phyloP scores from a whole-genome alignment of 345 rosid species.

The Sisymbrium irio region DNA sequence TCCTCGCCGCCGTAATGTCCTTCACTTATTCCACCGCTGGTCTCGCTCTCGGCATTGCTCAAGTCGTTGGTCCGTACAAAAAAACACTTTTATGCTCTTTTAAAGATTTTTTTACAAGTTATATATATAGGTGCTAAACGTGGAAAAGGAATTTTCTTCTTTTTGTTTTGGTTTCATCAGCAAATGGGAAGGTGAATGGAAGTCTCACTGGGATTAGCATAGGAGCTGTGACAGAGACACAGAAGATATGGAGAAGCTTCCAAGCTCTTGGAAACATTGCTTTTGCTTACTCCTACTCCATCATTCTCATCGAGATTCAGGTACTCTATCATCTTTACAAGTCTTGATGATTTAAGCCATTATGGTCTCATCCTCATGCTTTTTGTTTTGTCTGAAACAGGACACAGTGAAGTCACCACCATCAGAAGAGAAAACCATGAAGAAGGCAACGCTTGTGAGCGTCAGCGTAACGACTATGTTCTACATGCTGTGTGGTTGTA shows the following conservation, averaged over 20 bases:
- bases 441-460: conserved; percentile 64
- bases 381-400: conserved; percentile 7
- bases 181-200: conserved; percentile 33
- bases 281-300: conserved; percentile 45
- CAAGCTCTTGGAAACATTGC: conserved; percentile 57
- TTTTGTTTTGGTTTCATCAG: conserved; percentile 10
- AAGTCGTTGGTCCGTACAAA: conserved; percentile 45
- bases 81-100: background rate
- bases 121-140: background rate
- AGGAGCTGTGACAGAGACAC: conserved; percentile 34
- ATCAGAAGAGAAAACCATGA: conserved; percentile 88
- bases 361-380: background rate
- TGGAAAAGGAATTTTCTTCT: background rate
- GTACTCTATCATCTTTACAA: conserved; percentile 15
- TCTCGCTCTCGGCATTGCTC: conserved; percentile 68
- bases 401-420: conserved; percentile 56
- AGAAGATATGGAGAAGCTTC: conserved; percentile 50
- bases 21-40: conserved; percentile 73
- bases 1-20: conserved; percentile 82
- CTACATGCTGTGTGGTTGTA: conserved; percentile 86
- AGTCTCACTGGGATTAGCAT: conserved; percentile 46
- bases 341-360: background rate
- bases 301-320: conserved; percentile 45
- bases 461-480: conserved; percentile 70
- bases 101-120: background rate